A percentile compares a stretch with the other conserved stretches of the same genome.
Evolutionary conservation across 75 land plant species (phyloP).

Genomic region (Isoetes taiwanensis): DNA sequence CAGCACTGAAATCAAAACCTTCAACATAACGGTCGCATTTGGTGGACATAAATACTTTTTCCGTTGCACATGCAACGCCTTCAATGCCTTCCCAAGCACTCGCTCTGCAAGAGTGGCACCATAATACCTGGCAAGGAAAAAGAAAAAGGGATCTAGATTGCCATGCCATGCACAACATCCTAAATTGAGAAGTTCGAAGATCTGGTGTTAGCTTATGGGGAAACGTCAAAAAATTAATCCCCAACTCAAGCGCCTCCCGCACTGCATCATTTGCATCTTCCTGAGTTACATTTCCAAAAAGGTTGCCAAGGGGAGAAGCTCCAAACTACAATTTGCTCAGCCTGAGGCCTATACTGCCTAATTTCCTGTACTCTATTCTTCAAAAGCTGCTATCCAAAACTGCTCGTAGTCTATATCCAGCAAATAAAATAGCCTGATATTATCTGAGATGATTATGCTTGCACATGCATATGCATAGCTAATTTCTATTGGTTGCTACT

Average conservation of each 20-base stretch:
- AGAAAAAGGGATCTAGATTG: too few species aligned
- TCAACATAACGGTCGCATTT: conserved; percentile 86
- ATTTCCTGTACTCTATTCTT: conserved; percentile 34
- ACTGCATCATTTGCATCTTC: conserved; percentile 64
- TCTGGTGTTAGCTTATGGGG: conserved; percentile 42
- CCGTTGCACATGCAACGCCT: conserved; percentile 46
- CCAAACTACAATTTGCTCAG: conserved; percentile 80
- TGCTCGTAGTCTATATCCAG: too few species aligned
- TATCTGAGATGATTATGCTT: too few species aligned
- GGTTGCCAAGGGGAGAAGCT: conserved; percentile 86
- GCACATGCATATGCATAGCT: too few species aligned
- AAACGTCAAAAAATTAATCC: conserved; percentile 95
- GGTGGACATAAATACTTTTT: conserved; percentile 68
- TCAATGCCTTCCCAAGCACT: conserved; percentile 61
- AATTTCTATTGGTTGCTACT: too few species aligned
- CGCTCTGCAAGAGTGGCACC: conserved; percentile 85
- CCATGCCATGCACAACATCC: too few species aligned
- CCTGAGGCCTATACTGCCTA: conserved; percentile 72
- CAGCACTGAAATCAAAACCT: conserved; percentile 96
- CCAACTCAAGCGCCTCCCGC: conserved; percentile 52
- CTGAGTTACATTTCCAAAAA: conserved; percentile 65
- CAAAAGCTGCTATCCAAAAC: too few species aligned
- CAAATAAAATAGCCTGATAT: too few species aligned
- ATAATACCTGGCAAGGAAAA: too few species aligned
- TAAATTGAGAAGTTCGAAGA: too few species aligned